phyloP scores from a whole-genome alignment of 306 rosid genomes.

The Prunus salicina region DNA sequence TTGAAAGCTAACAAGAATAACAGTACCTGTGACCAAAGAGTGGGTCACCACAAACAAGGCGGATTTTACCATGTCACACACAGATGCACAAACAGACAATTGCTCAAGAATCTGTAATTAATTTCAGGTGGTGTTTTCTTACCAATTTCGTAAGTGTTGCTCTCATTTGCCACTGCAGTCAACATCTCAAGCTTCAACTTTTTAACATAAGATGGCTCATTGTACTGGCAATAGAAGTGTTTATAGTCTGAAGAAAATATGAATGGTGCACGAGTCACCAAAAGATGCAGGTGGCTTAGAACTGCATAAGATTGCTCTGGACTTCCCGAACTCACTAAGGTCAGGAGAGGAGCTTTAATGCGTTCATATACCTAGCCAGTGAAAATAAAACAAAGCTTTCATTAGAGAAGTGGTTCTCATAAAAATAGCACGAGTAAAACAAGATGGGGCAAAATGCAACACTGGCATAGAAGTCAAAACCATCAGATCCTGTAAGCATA shows the following conservation, averaged over 20 bases:
- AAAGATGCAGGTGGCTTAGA: slow-evolving; percentile 92
- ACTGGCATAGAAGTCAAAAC: neutral
- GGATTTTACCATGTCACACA: slow-evolving; percentile 15
- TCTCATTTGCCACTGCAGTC: slow-evolving; percentile 98
- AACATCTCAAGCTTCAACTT: slow-evolving; percentile 98
- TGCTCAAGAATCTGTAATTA: neutral
- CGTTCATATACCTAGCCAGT: slow-evolving; percentile 87
- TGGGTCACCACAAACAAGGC: slow-evolving; percentile 15
- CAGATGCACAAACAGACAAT: neutral
- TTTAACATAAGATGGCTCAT: slow-evolving; percentile 98
- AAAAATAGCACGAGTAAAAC: slow-evolving; percentile 17
- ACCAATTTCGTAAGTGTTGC: slow-evolving; percentile 98
- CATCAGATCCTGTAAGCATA: slow-evolving; percentile 3
- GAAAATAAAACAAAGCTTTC: slow-evolving; percentile 8
- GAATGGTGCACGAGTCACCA: slow-evolving; percentile 99
- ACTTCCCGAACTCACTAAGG: slow-evolving; percentile 98
- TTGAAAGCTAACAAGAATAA: slow-evolving; percentile 14
- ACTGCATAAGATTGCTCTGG: slow-evolving; percentile 98
- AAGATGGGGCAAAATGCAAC: slow-evolving; percentile 16
- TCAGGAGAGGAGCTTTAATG: slow-evolving; percentile 94
- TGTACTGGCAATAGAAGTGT: slow-evolving; percentile 98
- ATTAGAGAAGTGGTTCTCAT: slow-evolving; percentile 24
- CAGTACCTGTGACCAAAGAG: slow-evolving; percentile 16
- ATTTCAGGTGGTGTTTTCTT: slow-evolving; percentile 15
- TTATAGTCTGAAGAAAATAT: slow-evolving; percentile 93